These are phyloP conservation scores for Thermothelomyces thermophilus DNA, from an alignment of 2,329 filamentous ascomycete genomes.

Conservation along the genomic window DNA sequence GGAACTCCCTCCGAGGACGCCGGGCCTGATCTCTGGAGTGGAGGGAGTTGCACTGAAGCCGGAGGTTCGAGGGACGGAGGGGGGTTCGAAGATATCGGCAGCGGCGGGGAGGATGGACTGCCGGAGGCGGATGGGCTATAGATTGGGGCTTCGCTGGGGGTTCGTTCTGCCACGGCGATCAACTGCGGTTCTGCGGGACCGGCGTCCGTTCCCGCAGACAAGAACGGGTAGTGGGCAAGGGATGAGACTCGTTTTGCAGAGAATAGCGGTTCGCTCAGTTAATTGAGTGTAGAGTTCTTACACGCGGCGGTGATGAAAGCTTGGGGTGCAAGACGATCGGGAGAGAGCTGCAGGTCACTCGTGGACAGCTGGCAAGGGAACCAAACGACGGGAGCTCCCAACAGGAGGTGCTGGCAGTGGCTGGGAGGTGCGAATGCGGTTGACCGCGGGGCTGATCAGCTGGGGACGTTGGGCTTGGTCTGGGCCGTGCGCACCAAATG, in stretches of 20 bases:
- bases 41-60: conserved; percentile 17
- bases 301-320: conserved; percentile 1
- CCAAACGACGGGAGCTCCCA: conserved; percentile 1
- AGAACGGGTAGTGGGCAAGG: not conserved
- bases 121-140: conserved; percentile 60
- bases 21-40: conserved; percentile 19
- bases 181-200: conserved; percentile 38
- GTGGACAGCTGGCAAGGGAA: conserved; percentile 4
- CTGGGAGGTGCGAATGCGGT: not conserved
- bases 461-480: not conserved
- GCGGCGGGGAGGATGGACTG: conserved; percentile 54
- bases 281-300: not conserved
- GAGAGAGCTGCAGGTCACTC: conserved; percentile 6
- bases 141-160: conserved; percentile 40
- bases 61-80: conserved; percentile 35
- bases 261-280: not conserved
- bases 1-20: conserved; percentile 12
- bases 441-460: conserved; percentile 3
- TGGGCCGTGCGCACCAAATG: conserved; percentile 2
- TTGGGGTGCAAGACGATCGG: not conserved
- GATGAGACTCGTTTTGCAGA: not conserved
- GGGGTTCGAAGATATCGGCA: conserved; percentile 43
- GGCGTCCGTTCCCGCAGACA: conserved; percentile 23
- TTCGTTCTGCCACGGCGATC: conserved; percentile 69
- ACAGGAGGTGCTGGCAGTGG: not conserved